Evolutionary conservation across 1,284 basidiomycete species (phyloP).

Genomic region (Phaffia rhodozyma): DNA sequence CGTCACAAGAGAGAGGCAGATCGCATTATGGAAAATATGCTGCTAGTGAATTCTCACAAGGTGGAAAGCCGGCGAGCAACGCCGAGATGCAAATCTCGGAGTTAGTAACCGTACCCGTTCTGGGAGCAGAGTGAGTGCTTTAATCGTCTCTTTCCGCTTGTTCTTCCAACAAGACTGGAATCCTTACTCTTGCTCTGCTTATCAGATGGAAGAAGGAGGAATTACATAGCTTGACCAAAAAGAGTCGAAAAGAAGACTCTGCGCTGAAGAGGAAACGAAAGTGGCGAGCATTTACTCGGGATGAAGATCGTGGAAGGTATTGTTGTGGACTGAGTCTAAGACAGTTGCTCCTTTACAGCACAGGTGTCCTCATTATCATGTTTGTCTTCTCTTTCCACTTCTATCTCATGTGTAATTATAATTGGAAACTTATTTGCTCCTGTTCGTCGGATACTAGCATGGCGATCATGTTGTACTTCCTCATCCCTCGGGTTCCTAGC

Average conservation of each 20-base stretch:
- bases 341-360: slow-evolving; percentile 5
- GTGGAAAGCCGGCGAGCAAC: slow-evolving; percentile 5
- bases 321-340: slow-evolving; percentile 8
- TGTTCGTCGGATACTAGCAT: slow-evolving; percentile 9
- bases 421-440: neutral
- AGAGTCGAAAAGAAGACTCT: slow-evolving; percentile 7
- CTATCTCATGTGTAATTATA: neutral
- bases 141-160: neutral
- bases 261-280: neutral
- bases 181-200: neutral
- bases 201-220: slow-evolving; percentile 14
- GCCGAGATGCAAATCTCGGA: slow-evolving; percentile 13
- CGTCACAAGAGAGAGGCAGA: neutral
- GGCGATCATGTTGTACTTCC: slow-evolving; percentile 20
- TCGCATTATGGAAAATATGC: neutral
- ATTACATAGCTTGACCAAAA: slow-evolving; percentile 9
- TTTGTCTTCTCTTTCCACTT: neutral
- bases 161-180: neutral
- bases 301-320: slow-evolving; percentile 11
- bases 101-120: slow-evolving; percentile 16
- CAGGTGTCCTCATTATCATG: neutral
- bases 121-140: slow-evolving; percentile 16
- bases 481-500: slow-evolving; percentile 20
- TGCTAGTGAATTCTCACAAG: neutral
- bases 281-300: slow-evolving; percentile 13